phyloP scores from a whole-genome alignment of 2,329 filamentous ascomycete species.

The Hymenoscyphus fraxineus region DNA sequence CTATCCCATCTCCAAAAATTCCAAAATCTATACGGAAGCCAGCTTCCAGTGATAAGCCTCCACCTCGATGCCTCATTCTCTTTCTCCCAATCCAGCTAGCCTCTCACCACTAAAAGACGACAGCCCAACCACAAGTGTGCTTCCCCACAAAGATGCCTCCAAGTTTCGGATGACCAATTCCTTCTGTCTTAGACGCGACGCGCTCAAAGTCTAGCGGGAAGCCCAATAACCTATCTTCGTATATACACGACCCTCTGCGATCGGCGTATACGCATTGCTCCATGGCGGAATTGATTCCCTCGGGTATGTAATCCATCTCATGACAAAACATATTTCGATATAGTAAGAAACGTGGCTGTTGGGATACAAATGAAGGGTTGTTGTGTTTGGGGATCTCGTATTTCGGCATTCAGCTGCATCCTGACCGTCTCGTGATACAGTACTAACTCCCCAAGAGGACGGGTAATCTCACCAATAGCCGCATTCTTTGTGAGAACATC shows the following conservation, averaged over 20 bases:
- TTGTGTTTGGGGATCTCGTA: not conserved
- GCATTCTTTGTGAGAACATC: not conserved
- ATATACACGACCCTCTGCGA: too few species aligned
- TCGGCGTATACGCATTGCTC: not conserved
- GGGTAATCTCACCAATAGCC: not conserved
- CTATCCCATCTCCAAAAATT: too few species aligned
- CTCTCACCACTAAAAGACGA: not conserved
- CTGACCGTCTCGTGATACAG: not conserved
- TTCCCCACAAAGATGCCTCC: not conserved
- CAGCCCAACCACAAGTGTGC: not conserved
- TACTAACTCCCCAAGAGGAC: not conserved
- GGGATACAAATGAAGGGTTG: not conserved
- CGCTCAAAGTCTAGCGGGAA: too few species aligned
- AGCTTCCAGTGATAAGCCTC: too few species aligned
- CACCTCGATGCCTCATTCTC: not conserved
- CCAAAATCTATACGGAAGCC: too few species aligned
- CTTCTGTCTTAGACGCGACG: not conserved
- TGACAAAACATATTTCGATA: not conserved
- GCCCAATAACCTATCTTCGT: too few species aligned
- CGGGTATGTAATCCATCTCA: not conserved
- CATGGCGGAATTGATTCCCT: not conserved
- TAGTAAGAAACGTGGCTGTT: not conserved
- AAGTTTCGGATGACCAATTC: not conserved
- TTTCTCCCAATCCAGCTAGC: not conserved
- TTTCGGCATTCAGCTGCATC: slow-evolving; percentile 1